Base-by-base conservation (phyloP, 371 early-diverging fungal species). In the Encephalitozoon intestinalis region DNA sequence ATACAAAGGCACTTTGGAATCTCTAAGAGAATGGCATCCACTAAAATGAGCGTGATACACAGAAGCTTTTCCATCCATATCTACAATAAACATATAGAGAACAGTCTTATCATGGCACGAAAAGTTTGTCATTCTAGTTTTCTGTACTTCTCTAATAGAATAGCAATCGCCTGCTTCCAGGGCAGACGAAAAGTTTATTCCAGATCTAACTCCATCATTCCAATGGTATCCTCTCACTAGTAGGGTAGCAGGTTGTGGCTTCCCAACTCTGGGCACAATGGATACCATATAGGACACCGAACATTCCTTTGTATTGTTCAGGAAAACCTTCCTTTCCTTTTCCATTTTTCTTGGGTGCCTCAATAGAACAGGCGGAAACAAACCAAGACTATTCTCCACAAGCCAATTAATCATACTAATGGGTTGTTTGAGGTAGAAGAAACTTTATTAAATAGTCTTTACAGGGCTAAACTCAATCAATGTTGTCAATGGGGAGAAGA, bases 401-500 rank as follows among this genome's bases (percentile, higher is more conserved):
- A 58, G 15, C 58, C 58, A 58, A n/a, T n/a, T 34, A 58, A 58
- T 58, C 58, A 58, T 58, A 2, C 5, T 8, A 1, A 0, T 1
- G 28, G 37, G n/a, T 7, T 15, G 4, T 18, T 15, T 4, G 12
- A 30, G 37, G 21, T 3, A 34, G 18, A 30, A 58, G 37, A 58
- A 58, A 18, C 58, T 58, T 58, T 58, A 58, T 58, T 58, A 58
- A 58, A 58, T 37, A 58, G 49, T 18, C 49, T 46, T 46, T 46
- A 46, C 49, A 46, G 21, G 11, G 15, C 18, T 46, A n/a, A 46
- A 3, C 49, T 1, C 11, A 15, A 15, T 11, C 7, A 46, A 2
- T 2, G n/a, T n/a, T 4, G 4, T 63, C 46, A 54, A 8, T 54
- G 50, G 30, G 73, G 81, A 25, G 79, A 76, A 11, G 78, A 78